Evolutionary conservation across 768 basidiomycete genomes (phyloP), one percentile per base, ranked within the genome.

Genomic region (Hygrocybe punicea): DNA sequence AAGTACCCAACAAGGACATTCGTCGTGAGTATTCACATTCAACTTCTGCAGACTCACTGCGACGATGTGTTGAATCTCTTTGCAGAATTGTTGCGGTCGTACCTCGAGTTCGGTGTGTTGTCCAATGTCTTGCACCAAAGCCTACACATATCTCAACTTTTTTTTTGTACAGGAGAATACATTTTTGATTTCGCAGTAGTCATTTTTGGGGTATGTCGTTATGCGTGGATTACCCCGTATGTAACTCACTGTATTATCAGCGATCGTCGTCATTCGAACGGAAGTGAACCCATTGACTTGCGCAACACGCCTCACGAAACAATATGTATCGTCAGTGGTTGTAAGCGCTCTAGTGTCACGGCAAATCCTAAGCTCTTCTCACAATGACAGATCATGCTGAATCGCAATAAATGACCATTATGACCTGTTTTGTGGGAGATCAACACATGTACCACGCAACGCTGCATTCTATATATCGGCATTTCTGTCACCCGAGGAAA

Each of bases 1-100:
- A 83, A 63, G 86, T 95, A 1, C 87, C 89, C 3, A 93, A 93
- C 80, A 95, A 94, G 69, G 92, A 95, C 63, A 65, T 93, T 29
- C 86, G 92, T 44, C 85, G 92, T 93, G 69, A 73, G 91, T 81
- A 29, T 19, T 21, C 40, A 14, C 45, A 35, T 53, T 17, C 56
- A 63, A 49, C 46, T 24, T 11, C 35, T 35, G 19, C 16, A 51
- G 11, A 35, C 35, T 9, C 29, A 34, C 53, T 39, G 37, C 10
- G 46, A 25, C 24, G 36, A 37, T 25, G 40, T 46, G 40, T 46
- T 17, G 34, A 48, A 40, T 33, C 7, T 48, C 50, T n/a, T 24
- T 17, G 2, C 65, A 93, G 91, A 91, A 61, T 57, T 91, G 23
- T 68, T 94, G 17, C 78, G 81, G 40, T 81, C 86, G 9, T 94